Evolutionary conservation across 495 filamentous ascomycete genomes (phyloP).

Genomic region (Trichoderma asperelloides): DNA sequence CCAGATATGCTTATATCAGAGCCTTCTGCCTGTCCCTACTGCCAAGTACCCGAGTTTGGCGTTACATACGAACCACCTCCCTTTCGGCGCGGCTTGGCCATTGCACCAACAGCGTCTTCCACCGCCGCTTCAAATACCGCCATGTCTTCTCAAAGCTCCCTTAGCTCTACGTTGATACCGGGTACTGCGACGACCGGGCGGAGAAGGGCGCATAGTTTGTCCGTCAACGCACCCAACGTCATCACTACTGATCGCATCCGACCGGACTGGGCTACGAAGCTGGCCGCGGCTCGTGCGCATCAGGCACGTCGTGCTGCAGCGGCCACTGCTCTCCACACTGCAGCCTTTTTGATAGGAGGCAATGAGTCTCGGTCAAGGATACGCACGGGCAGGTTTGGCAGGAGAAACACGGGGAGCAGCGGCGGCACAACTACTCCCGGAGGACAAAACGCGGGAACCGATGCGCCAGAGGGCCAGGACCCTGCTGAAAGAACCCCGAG

Average conservation of each 20-base stretch:
- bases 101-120: slow-evolving; percentile 35
- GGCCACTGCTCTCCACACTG: slow-evolving; percentile 89
- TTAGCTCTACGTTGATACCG: slow-evolving; percentile 31
- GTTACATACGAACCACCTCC: slow-evolving; percentile 83
- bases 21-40: slow-evolving; percentile 90
- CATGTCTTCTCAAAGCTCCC: slow-evolving; percentile 52
- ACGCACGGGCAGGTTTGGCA: slow-evolving; percentile 36
- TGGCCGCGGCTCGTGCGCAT: slow-evolving; percentile 75
- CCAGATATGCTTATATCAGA: slow-evolving; percentile 75
- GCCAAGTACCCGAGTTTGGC: slow-evolving; percentile 88
- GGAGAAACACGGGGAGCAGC: slow-evolving; percentile 29
- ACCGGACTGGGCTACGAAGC: slow-evolving; percentile 89
- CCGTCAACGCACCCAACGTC: slow-evolving; percentile 68
- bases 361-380: slow-evolving; percentile 35
- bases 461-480: slow-evolving; percentile 22
- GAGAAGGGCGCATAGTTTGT: slow-evolving; percentile 72
- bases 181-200: slow-evolving; percentile 33
- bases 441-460: slow-evolving; percentile 19
- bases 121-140: slow-evolving; percentile 50
- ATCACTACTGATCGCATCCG: slow-evolving; percentile 87
- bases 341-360: slow-evolving; percentile 82
- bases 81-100: slow-evolving; percentile 76
- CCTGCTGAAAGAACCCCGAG: slow-evolving; percentile 18
- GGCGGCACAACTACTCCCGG: slow-evolving; percentile 22
- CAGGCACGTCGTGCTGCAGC: slow-evolving; percentile 80